Evolutionary conservation across 2,329 filamentous ascomycete genomes (phyloP).

Genomic region (Calycina marina): DNA sequence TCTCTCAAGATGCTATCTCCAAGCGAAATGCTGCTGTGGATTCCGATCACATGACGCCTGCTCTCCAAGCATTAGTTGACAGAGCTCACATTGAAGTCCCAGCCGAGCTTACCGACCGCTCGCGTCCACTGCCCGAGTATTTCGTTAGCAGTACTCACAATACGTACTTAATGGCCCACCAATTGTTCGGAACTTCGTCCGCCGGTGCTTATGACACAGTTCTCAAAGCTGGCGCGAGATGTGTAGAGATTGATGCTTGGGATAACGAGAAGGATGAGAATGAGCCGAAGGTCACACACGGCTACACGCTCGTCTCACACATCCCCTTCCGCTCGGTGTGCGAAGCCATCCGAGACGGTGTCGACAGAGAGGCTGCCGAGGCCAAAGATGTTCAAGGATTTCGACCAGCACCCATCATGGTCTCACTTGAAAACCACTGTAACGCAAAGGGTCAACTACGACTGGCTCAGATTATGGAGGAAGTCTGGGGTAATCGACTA

Average conservation of each 20-base stretch:
- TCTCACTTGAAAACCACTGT: conserved; percentile 58
- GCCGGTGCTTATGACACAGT: conserved; percentile 49
- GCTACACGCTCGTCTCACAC: conserved; percentile 52
- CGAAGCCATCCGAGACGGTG: conserved; percentile 46
- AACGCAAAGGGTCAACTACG: conserved; percentile 40
- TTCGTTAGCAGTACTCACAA: conserved; percentile 63
- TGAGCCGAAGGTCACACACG: conserved; percentile 58
- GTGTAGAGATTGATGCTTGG: conserved; percentile 64
- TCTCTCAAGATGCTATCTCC: conserved; percentile 31
- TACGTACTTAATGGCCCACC: conserved; percentile 56
- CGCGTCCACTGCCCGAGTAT: conserved; percentile 50
- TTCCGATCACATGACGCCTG: conserved; percentile 28
- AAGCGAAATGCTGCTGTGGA: conserved; percentile 33
- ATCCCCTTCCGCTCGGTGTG: conserved; percentile 51
- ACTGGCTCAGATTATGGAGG: conserved; percentile 49
- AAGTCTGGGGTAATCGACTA: conserved; percentile 45
- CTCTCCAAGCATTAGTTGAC: conserved; percentile 36
- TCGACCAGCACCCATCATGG: conserved; percentile 39
- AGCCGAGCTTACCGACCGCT: conserved; percentile 36
- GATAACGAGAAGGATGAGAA: conserved; percentile 43
- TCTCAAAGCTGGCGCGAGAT: conserved; percentile 47
- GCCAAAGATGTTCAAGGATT: conserved; percentile 26
- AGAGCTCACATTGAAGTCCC: conserved; percentile 45
- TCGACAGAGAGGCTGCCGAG: conserved; percentile 40
- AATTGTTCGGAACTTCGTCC: conserved; percentile 49